Evolutionary conservation across 306 rosid genomes (phyloP).

Genomic region (Vigna angularis): DNA sequence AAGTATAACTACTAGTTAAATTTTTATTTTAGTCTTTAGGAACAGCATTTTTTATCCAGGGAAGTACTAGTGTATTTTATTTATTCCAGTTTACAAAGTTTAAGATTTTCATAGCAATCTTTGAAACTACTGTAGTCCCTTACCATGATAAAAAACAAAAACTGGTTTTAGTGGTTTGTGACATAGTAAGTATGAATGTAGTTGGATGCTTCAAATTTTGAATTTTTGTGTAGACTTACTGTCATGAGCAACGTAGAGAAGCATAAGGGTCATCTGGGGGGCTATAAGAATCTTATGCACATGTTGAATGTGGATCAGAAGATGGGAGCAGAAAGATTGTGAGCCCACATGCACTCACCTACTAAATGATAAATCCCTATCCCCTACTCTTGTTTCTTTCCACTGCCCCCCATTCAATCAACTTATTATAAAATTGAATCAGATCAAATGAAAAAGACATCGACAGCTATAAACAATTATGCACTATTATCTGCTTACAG

Average conservation of each 20-base stretch:
- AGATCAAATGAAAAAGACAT: background rate
- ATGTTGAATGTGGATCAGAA: conserved; percentile 36
- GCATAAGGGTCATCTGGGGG: conserved; percentile 6
- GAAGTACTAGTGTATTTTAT: too few relatives aligned
- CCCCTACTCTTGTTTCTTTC: background rate
- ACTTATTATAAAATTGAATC: background rate
- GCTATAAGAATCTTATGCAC: conserved; percentile 44
- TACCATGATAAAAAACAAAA: background rate
- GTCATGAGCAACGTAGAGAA: conserved; percentile 25
- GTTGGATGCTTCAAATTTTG: background rate
- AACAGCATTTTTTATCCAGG: too few relatives aligned
- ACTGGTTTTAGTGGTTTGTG: too few relatives aligned
- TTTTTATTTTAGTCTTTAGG: too few relatives aligned
- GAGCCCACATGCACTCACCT: conserved; percentile 42
- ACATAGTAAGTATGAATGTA: background rate
- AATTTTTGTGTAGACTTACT: background rate
- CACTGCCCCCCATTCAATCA: background rate
- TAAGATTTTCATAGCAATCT: too few relatives aligned
- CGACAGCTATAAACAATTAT: too few relatives aligned
- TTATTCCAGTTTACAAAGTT: too few relatives aligned
- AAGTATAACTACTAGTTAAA: too few relatives aligned
- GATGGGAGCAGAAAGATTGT: conserved; percentile 10
- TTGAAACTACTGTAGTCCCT: too few relatives aligned
- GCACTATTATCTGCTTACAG: too few relatives aligned
- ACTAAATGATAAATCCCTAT: conserved; percentile 14